Base-by-base conservation (phyloP, 148 eudicot species). In the Limonium bicolor region DNA sequence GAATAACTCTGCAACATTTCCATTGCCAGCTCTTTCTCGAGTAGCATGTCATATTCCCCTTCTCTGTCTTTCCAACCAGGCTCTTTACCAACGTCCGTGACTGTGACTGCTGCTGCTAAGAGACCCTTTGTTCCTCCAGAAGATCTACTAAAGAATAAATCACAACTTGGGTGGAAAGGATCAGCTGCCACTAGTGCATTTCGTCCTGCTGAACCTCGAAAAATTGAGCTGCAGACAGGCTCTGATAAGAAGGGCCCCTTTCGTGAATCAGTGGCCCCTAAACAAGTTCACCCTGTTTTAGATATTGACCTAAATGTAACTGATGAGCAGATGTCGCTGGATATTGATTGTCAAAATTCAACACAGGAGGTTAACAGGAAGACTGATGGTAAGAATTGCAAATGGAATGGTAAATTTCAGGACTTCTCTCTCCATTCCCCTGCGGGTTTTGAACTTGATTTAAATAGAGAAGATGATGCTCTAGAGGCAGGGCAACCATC, bases 161-260 rank as follows among this genome's bases (percentile, higher is more conserved):
- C 65, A 31, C 83, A 74, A 48, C 62, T 83, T 50, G 81, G 94
- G 12, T 88, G 96, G 94, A 88, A 70, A 56, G 96, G 96, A 35
- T 83, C 94, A 30, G 96, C 96, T 55, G 90, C 86, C 9, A 88
- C 94, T 6, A 88, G 96, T 70, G 96, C 96, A 25, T 88, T 88
- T 53, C 82, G 83, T 18, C 94, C 96, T 0, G 96, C 96, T 28
- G 96, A 82, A 44, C 96, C 94, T 18, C 50, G 96, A 43, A 88
- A 72, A 50, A 44, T 42, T 38, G 86, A 81, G 27, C 52, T 55
- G 46, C 50, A 64, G n/a, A 15, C 33, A 5, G 41, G 30, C 29
- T 2, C 62, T 9, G 27, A 20, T 29, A 56, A n/a, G n/a, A n/a
- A 40, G 43, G 24, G 24, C 11, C 11, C 43, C 20, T 24, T 56